phyloP scores from a whole-genome alignment of 768 basidiomycete species.

The Mycena rebaudengoi region DNA sequence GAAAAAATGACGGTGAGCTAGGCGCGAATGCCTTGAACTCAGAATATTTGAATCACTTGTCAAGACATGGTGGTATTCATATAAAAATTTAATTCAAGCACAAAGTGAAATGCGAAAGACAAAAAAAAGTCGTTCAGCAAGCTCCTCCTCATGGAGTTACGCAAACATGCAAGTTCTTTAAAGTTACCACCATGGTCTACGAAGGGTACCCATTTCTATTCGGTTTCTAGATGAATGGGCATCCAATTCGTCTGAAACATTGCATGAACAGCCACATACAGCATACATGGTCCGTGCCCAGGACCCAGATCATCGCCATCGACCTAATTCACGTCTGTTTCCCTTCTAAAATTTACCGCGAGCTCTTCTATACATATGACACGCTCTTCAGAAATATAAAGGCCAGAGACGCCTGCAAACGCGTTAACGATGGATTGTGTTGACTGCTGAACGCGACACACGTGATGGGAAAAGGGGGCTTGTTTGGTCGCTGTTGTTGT shows the following conservation, averaged over 20 bases:
- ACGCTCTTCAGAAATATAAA: background rate
- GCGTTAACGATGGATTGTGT: background rate
- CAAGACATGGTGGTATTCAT: too few relatives aligned
- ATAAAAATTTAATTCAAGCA: too few relatives aligned
- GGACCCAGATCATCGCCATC: background rate
- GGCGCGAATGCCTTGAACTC: too few relatives aligned
- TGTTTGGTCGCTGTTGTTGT: background rate
- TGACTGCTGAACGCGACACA: conserved; percentile 21
- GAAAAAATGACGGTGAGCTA: too few relatives aligned
- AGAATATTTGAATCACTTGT: too few relatives aligned
- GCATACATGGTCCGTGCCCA: conserved; percentile 18
- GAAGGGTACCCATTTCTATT: background rate
- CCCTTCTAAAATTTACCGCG: background rate
- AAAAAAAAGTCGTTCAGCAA: too few relatives aligned
- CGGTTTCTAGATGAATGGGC: background rate
- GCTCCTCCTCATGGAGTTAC: too few relatives aligned
- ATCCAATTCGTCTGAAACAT: background rate
- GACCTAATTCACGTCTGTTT: too few relatives aligned
- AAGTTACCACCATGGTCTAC: background rate
- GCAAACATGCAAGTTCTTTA: too few relatives aligned
- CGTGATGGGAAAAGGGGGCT: conserved; percentile 26
- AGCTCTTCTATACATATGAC: background rate
- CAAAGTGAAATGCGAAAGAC: too few relatives aligned
- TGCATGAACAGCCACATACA: background rate
- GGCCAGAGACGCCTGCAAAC: background rate